Evolutionary conservation across 2,329 filamentous ascomycete species (phyloP).

Genomic region (Phyllosticta citriasiana): DNA sequence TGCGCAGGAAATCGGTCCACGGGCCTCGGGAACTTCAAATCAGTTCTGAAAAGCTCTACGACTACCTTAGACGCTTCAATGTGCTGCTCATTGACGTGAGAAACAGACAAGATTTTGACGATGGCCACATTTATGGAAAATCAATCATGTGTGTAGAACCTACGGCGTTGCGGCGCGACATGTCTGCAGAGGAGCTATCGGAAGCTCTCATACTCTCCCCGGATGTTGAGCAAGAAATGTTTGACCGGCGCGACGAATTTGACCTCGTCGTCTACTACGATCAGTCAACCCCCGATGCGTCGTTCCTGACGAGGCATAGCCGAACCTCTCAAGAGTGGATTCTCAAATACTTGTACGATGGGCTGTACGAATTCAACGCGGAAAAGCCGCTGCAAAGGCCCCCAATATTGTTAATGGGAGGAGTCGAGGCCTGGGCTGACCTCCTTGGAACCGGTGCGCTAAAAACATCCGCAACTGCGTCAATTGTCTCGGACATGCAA

Average conservation of each 20-base stretch:
- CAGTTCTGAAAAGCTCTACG: slow-evolving; percentile 58
- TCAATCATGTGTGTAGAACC: slow-evolving; percentile 87
- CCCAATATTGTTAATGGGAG: slow-evolving; percentile 72
- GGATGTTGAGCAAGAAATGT: slow-evolving; percentile 63
- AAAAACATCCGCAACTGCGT: slow-evolving; percentile 45
- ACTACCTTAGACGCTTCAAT: slow-evolving; percentile 56
- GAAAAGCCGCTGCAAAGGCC: slow-evolving; percentile 61
- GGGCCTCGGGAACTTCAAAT: slow-evolving; percentile 52
- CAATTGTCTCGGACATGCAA: slow-evolving; percentile 37
- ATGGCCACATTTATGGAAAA: slow-evolving; percentile 77
- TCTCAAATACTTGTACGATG: slow-evolving; percentile 65
- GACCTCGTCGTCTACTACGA: slow-evolving; percentile 91
- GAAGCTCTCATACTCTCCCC: slow-evolving; percentile 64
- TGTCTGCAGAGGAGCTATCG: slow-evolving; percentile 53
- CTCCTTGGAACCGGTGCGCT: slow-evolving; percentile 64
- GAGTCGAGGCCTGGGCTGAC: slow-evolving; percentile 77
- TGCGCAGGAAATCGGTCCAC: slow-evolving; percentile 35
- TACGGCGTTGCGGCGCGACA: slow-evolving; percentile 58
- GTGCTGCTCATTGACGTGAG: slow-evolving; percentile 82
- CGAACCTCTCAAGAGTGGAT: slow-evolving; percentile 34
- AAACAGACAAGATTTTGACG: slow-evolving; percentile 67
- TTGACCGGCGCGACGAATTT: slow-evolving; percentile 62
- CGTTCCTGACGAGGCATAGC: slow-evolving; percentile 44
- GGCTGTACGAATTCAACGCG: slow-evolving; percentile 74
- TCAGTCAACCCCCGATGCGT: slow-evolving; percentile 50